Evolutionary conservation across 148 eudicot species (phyloP).

Genomic region (Silene latifolia): DNA sequence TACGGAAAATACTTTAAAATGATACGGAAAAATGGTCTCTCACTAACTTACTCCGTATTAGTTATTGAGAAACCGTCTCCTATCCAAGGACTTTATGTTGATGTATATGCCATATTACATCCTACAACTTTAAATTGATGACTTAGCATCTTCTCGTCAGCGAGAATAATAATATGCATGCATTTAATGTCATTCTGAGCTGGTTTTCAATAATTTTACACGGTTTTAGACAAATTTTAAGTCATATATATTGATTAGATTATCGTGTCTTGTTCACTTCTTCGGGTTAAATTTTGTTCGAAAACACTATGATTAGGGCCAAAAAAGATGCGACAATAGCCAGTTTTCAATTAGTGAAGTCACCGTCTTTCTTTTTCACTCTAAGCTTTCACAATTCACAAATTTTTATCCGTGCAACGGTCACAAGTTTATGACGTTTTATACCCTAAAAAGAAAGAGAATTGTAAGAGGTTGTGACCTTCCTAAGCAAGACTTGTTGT

Average conservation of each 20-base stretch:
- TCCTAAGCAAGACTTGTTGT: too few species aligned
- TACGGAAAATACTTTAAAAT: too few species aligned
- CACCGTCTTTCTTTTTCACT: neutral
- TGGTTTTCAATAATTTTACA: conserved; percentile 12
- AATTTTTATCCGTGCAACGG: too few species aligned
- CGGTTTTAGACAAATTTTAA: conserved; percentile 7
- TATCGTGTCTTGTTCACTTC: neutral
- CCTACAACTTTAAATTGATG: neutral
- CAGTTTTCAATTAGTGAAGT: too few species aligned
- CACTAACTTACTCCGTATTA: too few species aligned
- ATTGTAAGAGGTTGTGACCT: too few species aligned
- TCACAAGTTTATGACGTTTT: too few species aligned
- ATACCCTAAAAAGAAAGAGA: too few species aligned
- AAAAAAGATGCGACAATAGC: too few species aligned
- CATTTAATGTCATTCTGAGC: neutral
- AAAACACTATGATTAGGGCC: neutral
- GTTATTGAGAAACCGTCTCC: too few species aligned
- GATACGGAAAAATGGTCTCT: too few species aligned
- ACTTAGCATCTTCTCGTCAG: neutral
- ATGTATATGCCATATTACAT: neutral
- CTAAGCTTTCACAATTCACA: neutral
- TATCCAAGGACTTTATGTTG: too few species aligned
- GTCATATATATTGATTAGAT: neutral
- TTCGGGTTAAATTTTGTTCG: neutral
- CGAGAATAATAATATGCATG: conserved; percentile 11